These are phyloP conservation scores for Cystobasidium ongulense DNA, from an alignment of 768 basidiomycete species.

Conservation along the genomic window DNA sequence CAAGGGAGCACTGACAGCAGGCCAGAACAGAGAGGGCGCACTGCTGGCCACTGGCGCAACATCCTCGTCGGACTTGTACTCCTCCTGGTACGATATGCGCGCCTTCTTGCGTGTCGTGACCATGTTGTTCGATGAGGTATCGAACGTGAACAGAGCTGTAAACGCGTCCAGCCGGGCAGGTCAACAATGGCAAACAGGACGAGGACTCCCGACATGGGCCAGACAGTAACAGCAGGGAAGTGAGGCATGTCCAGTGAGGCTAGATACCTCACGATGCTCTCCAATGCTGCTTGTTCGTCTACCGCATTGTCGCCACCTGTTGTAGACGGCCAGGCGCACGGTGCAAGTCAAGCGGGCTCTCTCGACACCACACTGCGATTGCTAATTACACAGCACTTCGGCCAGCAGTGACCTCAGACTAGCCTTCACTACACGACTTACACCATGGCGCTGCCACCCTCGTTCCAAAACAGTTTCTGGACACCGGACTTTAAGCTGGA, in stretches of 20 bases:
- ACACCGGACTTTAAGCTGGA: conserved; percentile 10
- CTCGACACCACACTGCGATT: no score
- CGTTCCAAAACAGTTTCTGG: conserved; percentile 13
- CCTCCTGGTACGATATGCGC: not conserved
- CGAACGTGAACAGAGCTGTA: not conserved
- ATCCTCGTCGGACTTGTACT: not conserved
- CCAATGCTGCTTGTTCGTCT: no score
- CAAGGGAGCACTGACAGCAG: not conserved
- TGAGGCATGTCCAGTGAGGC: no score
- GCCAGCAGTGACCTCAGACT: not conserved
- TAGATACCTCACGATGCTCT: no score
- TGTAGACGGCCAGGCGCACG: no score
- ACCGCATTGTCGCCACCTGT: no score
- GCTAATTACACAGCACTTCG: no score
- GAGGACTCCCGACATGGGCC: no score
- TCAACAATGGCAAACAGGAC: no score
- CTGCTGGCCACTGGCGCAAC: not conserved
- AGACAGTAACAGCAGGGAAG: no score
- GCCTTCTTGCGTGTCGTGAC: not conserved
- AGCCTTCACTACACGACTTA: not conserved
- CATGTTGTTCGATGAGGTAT: not conserved
- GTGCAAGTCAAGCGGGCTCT: no score
- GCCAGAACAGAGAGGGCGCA: not conserved
- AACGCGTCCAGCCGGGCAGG: not conserved
- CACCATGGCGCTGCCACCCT: conserved; percentile 17